Evolutionary conservation across 805 yeast species (phyloP).

Genomic region (Spencermartinsiella europaea): DNA sequence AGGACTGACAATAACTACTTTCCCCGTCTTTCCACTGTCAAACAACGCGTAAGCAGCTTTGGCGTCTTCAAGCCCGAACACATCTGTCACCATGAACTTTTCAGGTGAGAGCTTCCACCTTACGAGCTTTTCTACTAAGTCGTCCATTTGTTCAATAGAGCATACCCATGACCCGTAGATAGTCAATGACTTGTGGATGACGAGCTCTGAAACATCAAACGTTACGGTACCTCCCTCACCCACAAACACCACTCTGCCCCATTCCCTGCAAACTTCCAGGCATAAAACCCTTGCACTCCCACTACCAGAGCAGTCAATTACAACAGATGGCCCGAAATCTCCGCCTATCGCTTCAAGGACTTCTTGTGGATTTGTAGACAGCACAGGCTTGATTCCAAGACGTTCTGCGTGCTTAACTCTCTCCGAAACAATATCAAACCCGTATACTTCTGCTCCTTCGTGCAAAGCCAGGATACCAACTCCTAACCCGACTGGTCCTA

Average conservation of each 20-base stretch:
- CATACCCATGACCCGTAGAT: slow-evolving; percentile 15
- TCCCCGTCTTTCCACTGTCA: slow-evolving; percentile 13
- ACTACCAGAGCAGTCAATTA: slow-evolving; percentile 13
- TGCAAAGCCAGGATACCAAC: slow-evolving; percentile 11
- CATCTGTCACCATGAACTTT: slow-evolving; percentile 12
- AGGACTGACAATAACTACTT: slow-evolving; percentile 9
- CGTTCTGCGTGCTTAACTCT: slow-evolving; percentile 7
- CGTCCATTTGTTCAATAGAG: slow-evolving; percentile 14
- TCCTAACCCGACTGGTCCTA: slow-evolving; percentile 16
- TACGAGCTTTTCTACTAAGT: slow-evolving; percentile 14
- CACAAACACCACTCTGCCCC: slow-evolving; percentile 15
- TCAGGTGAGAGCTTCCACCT: slow-evolving; percentile 15
- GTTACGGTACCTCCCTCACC: slow-evolving; percentile 13
- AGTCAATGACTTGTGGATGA: slow-evolving; percentile 12
- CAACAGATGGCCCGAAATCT: slow-evolving; percentile 13
- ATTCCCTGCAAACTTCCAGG: slow-evolving; percentile 14
- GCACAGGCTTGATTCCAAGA: slow-evolving; percentile 11
- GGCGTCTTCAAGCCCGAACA: slow-evolving; percentile 9
- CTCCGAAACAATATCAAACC: slow-evolving; percentile 11
- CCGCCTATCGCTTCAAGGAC: slow-evolving; percentile 9
- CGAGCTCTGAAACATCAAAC: slow-evolving; percentile 14
- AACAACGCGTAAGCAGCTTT: slow-evolving; percentile 11
- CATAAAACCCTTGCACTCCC: slow-evolving; percentile 8
- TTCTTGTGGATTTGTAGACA: slow-evolving; percentile 1
- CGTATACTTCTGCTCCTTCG: slow-evolving; percentile 14